phyloP scores from a whole-genome alignment of 805 yeast species.

The Cephaloascus albidus region DNA sequence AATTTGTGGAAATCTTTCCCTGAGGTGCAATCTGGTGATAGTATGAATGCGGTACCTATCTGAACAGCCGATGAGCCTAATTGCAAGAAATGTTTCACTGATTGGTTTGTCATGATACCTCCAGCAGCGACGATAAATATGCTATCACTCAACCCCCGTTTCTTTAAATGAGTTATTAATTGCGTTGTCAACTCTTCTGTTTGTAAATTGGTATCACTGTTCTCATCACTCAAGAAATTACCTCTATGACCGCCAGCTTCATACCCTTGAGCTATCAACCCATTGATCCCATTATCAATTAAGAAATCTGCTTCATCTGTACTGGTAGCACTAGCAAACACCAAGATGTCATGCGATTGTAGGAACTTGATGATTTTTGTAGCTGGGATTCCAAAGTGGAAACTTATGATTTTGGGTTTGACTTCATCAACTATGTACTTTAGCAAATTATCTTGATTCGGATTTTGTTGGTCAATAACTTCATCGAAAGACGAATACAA shows the following conservation, averaged over 20 bases:
- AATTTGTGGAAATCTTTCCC: conserved; percentile 1
- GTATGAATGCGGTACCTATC: conserved; percentile 43
- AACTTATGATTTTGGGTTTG: conserved; percentile 37
- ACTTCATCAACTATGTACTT: conserved; percentile 7
- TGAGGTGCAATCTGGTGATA: conserved; percentile 17
- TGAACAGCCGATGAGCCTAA: conserved; percentile 45
- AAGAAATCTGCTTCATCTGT: conserved; percentile 28
- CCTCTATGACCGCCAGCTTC: conserved; percentile 67
- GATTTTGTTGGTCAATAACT: conserved; percentile 15
- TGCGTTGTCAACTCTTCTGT: conserved; percentile 16
- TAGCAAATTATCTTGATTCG: conserved; percentile 8
- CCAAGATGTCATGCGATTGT: conserved; percentile 24
- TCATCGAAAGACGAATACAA: conserved; percentile 2
- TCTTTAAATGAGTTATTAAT: neutral
- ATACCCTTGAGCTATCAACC: conserved; percentile 43
- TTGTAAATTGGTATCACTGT: conserved; percentile 23
- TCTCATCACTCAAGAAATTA: conserved; percentile 17
- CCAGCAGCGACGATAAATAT: conserved; percentile 41
- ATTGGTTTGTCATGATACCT: conserved; percentile 30
- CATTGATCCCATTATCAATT: conserved; percentile 28
- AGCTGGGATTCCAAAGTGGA: conserved; percentile 44
- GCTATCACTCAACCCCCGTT: neutral
- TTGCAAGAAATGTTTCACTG: conserved; percentile 18
- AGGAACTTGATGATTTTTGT: conserved; percentile 17
- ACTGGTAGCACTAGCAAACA: conserved; percentile 39